Base-by-base conservation (phyloP, 306 rosid genomes). In the Vigna hirtella region DNA sequence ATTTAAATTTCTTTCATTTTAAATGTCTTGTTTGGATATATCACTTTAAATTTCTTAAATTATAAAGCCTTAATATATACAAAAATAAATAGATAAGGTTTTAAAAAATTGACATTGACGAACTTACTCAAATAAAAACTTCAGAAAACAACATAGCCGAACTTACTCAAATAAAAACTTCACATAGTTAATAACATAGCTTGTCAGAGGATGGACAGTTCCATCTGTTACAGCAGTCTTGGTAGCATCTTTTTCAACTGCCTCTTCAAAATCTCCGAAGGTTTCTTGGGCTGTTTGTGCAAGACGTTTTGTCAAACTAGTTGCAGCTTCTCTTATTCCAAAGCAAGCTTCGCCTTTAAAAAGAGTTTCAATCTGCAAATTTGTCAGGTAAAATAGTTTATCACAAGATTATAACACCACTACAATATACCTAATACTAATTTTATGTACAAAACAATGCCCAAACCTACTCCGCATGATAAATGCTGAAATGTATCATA, bases 111-210 rank as follows among this genome's bases (percentile, higher is more conserved):
- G 45, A 24, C 26, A 32, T 26, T 32, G 58, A 72, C 42, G 34
- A 78, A 88, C 99, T 89, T 91, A 95, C 98, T 95, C 99, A 51
- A 93, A 95, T 55, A 95, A 89, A 89, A 95, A 91, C 85, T 93
- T 95, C 42, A 48, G 58, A 69, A 7, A 34, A 64, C 61, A 72
- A 32, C 26, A 32, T 24, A 40, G 58, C 74, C 42, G 40, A 78
- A 88, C 99, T 89, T 91, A 95, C 98, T 95, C 99, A 51, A 93
- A 95, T 55, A 95, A 89, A 89, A 95, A 91, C 85, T 93, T 95
- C 81, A 95, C 99, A 65, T 93, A 93, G 86, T 95, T 93, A 79
- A 95, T 93, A 70, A 95, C 98, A 66, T 95, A 91, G 89, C 99
- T 95, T 64, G 99, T 95, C 87, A 95, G 81, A 80, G 99, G 98